Evolutionary conservation across 176 grass and related monocot species (phyloP).

Genomic region (sorghum (Sorghum bicolor)): Sorghum_bicolor_NCBIv3 NC_012870.2:73634501-73635000

Average conservation of each 20-base stretch:
- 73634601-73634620: slow-evolving; percentile 85
- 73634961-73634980: slow-evolving; percentile 7
- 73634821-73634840: not conserved
- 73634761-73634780: not conserved
- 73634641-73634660: not conserved
- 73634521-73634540: slow-evolving; percentile 81
- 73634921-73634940: slow-evolving; percentile 53
- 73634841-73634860: slow-evolving; percentile 22
- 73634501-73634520: slow-evolving; percentile 66
- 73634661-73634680: not conserved
- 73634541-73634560: slow-evolving; percentile 67
- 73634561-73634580: slow-evolving; percentile 71
- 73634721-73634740: not conserved
- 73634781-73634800: not conserved
- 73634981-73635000: not conserved
- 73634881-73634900: slow-evolving; percentile 83
- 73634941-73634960: slow-evolving; percentile 69
- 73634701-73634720: not conserved
- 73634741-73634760: not conserved
- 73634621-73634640: slow-evolving; percentile 43
- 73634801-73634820: not conserved
- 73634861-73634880: slow-evolving; percentile 50
- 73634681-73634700: not conserved
- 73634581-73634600: slow-evolving; percentile 66
- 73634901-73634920: slow-evolving; percentile 49